Percentiles rank a stretch among this genome's conserved stretches.
These are phyloP conservation scores for Ganoderma leucocontextum DNA, from an alignment of 1,284 basidiomycete species.

Conservation along the genomic window DNA sequence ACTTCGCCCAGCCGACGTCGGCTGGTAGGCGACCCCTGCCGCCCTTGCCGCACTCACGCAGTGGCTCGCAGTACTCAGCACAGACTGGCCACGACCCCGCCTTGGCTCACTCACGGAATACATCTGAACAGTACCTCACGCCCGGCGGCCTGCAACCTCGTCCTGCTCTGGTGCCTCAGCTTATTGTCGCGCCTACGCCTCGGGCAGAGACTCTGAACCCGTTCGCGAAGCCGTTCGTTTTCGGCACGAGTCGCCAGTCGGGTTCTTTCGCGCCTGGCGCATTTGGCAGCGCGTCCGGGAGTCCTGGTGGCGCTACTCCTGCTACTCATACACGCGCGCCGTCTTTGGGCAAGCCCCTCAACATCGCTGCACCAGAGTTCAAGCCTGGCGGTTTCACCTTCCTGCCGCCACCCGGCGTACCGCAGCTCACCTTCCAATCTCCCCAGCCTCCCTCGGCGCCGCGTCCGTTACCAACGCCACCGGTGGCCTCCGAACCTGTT, in stretches of 20 bases:
- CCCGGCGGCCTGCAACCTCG: slow-evolving; percentile 35
- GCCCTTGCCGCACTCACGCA: slow-evolving; percentile 71
- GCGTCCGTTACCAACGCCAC: slow-evolving; percentile 46
- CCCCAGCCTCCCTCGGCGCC: slow-evolving; percentile 33
- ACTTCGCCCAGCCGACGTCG: slow-evolving; percentile 35
- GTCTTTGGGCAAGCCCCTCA: slow-evolving; percentile 73
- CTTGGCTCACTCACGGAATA: slow-evolving; percentile 66
- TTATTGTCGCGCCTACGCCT: slow-evolving; percentile 24
- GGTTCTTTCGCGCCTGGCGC: slow-evolving; percentile 34
- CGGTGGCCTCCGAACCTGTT: slow-evolving; percentile 38
- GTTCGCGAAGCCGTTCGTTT: slow-evolving; percentile 82
- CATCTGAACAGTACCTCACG: slow-evolving; percentile 49
- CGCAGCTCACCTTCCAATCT: slow-evolving; percentile 57
- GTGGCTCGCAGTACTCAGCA: slow-evolving; percentile 57
- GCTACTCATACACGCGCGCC: slow-evolving; percentile 62
- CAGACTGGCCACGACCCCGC: slow-evolving; percentile 68
- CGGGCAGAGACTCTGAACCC: slow-evolving; percentile 67
- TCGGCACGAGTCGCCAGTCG: slow-evolving; percentile 52
- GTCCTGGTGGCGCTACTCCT: slow-evolving; percentile 25
- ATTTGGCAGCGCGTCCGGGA: slow-evolving; percentile 34
- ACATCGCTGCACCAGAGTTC: slow-evolving; percentile 81
- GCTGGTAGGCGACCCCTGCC: slow-evolving; percentile 56
- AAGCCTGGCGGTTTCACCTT: slow-evolving; percentile 80
- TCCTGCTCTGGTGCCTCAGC: slow-evolving; percentile 28
- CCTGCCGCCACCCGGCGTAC: slow-evolving; percentile 69